A percentile compares a stretch with the other conserved stretches of the same genome.
phyloP scores from a whole-genome alignment of 1,139 yeast genomes.

The Sugiyamaella neomexicana region DNA sequence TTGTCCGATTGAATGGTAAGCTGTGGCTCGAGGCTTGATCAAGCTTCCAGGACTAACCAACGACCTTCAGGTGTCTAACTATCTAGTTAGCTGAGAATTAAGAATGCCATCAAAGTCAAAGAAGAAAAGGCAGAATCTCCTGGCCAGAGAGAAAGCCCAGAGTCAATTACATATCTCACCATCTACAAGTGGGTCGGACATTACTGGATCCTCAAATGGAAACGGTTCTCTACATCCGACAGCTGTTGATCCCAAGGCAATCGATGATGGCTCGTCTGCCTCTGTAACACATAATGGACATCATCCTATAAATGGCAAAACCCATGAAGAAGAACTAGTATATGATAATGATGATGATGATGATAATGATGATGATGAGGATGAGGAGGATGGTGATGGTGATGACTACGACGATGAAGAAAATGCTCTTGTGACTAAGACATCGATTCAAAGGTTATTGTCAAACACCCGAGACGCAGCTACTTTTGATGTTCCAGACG shows the following conservation, averaged over 20 bases:
- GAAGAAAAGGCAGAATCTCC: slow-evolving; percentile 13
- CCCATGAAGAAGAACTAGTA: background rate
- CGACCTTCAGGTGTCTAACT: background rate
- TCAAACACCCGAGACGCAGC: slow-evolving; percentile 3
- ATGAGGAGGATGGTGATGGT: background rate
- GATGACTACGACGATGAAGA: background rate
- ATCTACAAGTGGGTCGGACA: background rate
- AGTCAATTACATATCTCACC: too few species aligned
- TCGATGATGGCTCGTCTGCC: too few species aligned
- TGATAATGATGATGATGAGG: background rate
- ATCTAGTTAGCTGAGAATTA: background rate
- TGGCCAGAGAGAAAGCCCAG: background rate
- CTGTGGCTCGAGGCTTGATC: background rate
- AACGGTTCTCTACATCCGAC: background rate
- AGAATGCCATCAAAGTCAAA: slow-evolving; percentile 17
- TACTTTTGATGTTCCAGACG: slow-evolving; percentile 3
- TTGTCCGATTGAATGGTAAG: background rate
- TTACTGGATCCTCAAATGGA: background rate
- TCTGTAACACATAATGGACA: too few species aligned
- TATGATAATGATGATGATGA: background rate
- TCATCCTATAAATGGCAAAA: too few species aligned
- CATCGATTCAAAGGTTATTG: slow-evolving; percentile 6
- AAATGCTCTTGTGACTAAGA: slow-evolving; percentile 2
- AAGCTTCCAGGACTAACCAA: background rate
- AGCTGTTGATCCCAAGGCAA: background rate